phyloP scores from a whole-genome alignment of 2,329 filamentous ascomycete genomes.

The Colletotrichum costaricense region DNA sequence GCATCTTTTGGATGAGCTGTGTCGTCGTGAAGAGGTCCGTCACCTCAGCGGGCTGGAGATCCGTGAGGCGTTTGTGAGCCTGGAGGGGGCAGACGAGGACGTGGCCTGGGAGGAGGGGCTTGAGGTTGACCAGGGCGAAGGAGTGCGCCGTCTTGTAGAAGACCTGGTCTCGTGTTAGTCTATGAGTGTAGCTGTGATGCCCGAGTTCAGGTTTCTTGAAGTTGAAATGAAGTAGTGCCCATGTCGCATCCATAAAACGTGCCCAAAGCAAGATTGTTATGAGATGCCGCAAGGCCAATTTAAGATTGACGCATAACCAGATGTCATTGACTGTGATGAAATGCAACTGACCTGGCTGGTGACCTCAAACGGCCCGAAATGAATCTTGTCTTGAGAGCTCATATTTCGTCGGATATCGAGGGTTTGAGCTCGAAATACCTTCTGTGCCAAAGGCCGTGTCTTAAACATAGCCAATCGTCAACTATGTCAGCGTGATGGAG shows the following conservation, averaged over 20 bases:
- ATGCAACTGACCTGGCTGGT: constrained; percentile 72
- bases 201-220: no score
- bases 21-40: constrained; percentile 88
- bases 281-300: neutral
- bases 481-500: neutral
- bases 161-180: constrained; percentile 66
- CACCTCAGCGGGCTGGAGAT: constrained; percentile 78
- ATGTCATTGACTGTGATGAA: neutral
- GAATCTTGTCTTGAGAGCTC: constrained; percentile 52
- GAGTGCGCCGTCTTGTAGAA: constrained; percentile 84
- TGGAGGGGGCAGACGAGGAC: constrained; percentile 86
- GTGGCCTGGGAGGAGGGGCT: constrained; percentile 92
- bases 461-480: constrained; percentile 8
- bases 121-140: constrained; percentile 94
- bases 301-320: no score
- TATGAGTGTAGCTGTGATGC: no score
- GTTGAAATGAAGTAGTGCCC: neutral
- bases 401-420: constrained; percentile 37
- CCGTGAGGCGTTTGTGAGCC: constrained; percentile 77
- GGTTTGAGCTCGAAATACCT: neutral
- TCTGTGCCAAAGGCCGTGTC: neutral
- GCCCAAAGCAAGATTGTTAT: neutral
- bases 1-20: constrained; percentile 82
- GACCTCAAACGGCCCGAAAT: constrained; percentile 82
- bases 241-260: neutral